Percentiles rank a stretch among this genome's conserved stretches.
phyloP scores from a whole-genome alignment of 768 basidiomycete species.

The Lentinula detonsa region DNA sequence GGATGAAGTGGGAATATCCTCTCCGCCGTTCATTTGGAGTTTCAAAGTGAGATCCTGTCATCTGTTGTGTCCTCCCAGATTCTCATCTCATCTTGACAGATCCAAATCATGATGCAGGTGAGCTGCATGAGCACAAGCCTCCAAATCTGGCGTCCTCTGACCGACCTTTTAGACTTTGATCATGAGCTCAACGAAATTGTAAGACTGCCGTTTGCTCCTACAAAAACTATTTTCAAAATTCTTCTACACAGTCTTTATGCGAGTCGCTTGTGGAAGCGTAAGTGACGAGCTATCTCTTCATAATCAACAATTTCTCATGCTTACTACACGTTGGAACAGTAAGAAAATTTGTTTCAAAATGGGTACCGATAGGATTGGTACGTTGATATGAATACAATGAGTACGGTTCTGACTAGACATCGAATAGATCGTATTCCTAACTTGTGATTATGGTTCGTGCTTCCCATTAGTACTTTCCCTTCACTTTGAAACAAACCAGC shows the following conservation, averaged over 20 bases:
- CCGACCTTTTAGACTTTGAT: not conserved
- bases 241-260: not conserved
- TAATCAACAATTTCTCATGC: not conserved
- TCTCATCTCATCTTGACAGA: not conserved
- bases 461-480: not conserved
- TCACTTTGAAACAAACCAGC: not conserved
- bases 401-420: not conserved
- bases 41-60: not conserved
- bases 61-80: not conserved
- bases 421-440: not conserved
- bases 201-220: not conserved
- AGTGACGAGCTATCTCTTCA: not conserved
- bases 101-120: slow-evolving; percentile 3
- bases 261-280: not conserved
- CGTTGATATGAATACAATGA: too few species aligned
- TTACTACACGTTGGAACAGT: not conserved
- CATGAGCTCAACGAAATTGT: slow-evolving; percentile 2
- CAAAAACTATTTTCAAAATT: not conserved
- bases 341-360: not conserved
- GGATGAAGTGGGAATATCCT: not conserved
- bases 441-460: not conserved
- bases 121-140: not conserved
- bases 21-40: slow-evolving; percentile 4
- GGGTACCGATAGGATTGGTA: slow-evolving; percentile 3
- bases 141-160: not conserved